Conservation (phyloP, 169 alveolate species). For the Plasmodium falciparum region DNA sequence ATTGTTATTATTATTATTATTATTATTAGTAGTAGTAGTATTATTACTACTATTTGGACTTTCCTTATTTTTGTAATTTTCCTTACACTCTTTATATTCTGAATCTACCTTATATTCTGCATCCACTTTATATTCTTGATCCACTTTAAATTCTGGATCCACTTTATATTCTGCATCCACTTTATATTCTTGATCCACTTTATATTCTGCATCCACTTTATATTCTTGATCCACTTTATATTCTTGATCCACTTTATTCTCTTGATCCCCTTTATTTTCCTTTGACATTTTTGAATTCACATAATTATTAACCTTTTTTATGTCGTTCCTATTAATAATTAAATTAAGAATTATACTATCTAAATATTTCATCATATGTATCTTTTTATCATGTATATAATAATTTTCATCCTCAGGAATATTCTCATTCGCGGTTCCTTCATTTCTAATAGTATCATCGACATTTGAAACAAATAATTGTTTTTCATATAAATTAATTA, state of each 20-base stretch:
- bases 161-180: too few species aligned
- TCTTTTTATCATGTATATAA: constrained; percentile 22
- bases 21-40: too few species aligned
- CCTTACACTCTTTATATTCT: too few species aligned
- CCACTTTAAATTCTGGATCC: too few species aligned
- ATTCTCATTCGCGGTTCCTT: neutral
- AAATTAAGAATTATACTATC: constrained; percentile 58
- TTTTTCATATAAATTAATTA: constrained; percentile 21
- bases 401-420: neutral
- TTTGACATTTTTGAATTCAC: neutral
- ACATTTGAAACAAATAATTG: neutral
- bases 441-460: neutral
- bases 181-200: too few species aligned
- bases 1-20: too few species aligned
- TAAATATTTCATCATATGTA: constrained; percentile 33
- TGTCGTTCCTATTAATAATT: constrained; percentile 42
- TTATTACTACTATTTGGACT: neutral
- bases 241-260: too few species aligned
- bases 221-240: too few species aligned
- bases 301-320: constrained; percentile 2
- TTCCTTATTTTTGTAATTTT: neutral
- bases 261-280: neutral
- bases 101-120: too few species aligned
- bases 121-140: too few species aligned
- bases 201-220: too few species aligned